Percentiles rank a stretch among this genome's conserved stretches.
These are phyloP conservation scores for Posidonia oceanica DNA, from an alignment of 116 monocot genomes.

Conservation along the genomic window DNA sequence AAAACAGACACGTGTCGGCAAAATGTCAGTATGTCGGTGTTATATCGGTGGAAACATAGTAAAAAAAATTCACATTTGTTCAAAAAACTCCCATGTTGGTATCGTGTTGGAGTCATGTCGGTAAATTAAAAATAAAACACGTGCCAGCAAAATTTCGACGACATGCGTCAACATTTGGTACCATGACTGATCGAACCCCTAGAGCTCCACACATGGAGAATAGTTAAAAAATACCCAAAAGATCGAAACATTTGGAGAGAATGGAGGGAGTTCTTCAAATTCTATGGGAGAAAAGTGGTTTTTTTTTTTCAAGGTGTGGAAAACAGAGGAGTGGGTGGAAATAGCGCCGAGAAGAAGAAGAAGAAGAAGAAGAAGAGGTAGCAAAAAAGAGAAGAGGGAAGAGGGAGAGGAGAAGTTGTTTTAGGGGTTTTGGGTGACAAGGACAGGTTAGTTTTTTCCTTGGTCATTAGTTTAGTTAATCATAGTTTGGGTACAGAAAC, in stretches of 20 bases:
- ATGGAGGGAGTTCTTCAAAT: not conserved
- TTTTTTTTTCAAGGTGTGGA: not conserved
- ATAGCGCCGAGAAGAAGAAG: not conserved
- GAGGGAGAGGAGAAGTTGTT: not conserved
- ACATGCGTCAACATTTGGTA: too few species aligned
- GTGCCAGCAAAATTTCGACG: too few species aligned
- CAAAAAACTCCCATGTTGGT: too few species aligned
- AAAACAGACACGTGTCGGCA: too few species aligned
- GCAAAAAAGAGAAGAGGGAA: not conserved
- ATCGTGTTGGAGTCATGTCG: too few species aligned
- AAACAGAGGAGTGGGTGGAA: not conserved
- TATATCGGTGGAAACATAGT: too few species aligned
- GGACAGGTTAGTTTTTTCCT: too few species aligned
- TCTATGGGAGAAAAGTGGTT: not conserved
- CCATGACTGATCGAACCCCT: not conserved
- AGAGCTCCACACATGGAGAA: slow-evolving; percentile 23
- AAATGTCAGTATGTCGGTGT: too few species aligned
- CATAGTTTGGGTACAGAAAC: too few species aligned
- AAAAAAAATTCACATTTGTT: too few species aligned
- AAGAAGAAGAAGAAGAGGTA: not conserved
- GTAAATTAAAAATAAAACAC: too few species aligned
- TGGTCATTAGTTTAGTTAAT: too few species aligned
- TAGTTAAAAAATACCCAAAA: not conserved
- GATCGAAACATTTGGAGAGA: not conserved
- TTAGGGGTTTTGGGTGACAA: not conserved